A percentile compares a stretch with the other conserved stretches of the same genome.
Conservation (phyloP, 495 filamentous ascomycete species). For the Talaromyces trachyspermus region DNA sequence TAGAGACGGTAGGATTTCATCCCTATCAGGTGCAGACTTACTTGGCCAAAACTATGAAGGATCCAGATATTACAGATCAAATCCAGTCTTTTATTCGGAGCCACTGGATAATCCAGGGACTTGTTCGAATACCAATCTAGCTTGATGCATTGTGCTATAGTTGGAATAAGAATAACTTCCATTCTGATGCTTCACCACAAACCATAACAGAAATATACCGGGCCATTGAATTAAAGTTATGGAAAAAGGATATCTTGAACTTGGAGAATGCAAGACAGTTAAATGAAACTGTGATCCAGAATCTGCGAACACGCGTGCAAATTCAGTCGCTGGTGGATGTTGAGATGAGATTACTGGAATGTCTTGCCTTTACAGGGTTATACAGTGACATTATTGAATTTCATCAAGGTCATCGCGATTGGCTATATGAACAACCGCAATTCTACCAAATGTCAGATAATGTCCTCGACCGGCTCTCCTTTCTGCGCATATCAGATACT, state of each 20-base stretch:
- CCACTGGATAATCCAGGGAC: slow-evolving; percentile 23
- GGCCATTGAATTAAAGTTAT: slow-evolving; percentile 19
- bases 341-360: not conserved
- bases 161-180: slow-evolving; percentile 17
- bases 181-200: slow-evolving; percentile 3
- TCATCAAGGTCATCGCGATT: not conserved
- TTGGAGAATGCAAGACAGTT: not conserved
- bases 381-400: slow-evolving; percentile 5
- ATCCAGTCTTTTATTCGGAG: slow-evolving; percentile 27
- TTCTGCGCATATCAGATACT: slow-evolving; percentile 14
- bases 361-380: slow-evolving; percentile 2
- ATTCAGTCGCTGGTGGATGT: not conserved
- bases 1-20: slow-evolving; percentile 14
- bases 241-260: slow-evolving; percentile 8
- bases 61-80: slow-evolving; percentile 6
- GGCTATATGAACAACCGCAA: slow-evolving; percentile 2
- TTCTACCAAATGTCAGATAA: not conserved
- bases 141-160: slow-evolving; percentile 30
- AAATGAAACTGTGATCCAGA: not conserved
- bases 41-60: slow-evolving; percentile 26
- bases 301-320: not conserved
- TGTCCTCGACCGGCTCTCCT: slow-evolving; percentile 16
- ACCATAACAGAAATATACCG: slow-evolving; percentile 29
- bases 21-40: slow-evolving; percentile 12
- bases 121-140: slow-evolving; percentile 19